Evolutionary conservation across 805 yeast genomes (phyloP).

Genomic region (Suhomyces sp.): DNA sequence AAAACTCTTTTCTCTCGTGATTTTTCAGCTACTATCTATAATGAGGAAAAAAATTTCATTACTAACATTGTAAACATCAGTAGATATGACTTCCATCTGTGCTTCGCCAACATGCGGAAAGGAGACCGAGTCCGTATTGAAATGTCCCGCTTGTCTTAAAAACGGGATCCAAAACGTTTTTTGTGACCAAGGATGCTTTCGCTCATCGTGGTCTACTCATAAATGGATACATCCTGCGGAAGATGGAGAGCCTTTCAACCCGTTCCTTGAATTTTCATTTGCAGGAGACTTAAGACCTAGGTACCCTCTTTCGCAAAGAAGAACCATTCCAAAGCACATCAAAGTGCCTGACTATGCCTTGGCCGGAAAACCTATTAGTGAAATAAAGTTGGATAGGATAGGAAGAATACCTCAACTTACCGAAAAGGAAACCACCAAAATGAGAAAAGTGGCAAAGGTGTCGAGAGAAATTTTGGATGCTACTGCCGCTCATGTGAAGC

Average conservation of each 20-base stretch:
- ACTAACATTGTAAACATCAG: neutral
- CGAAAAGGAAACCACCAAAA: conserved; percentile 67
- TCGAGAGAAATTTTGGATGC: conserved; percentile 89
- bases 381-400: conserved; percentile 67
- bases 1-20: neutral
- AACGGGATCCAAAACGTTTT: conserved; percentile 59
- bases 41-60: neutral
- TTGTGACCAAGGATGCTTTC: conserved; percentile 83
- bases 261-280: conserved; percentile 76
- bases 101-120: conserved; percentile 85
- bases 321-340: conserved; percentile 69
- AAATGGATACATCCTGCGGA: conserved; percentile 65
- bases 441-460: conserved; percentile 69
- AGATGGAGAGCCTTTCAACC: conserved; percentile 67
- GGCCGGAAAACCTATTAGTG: conserved; percentile 76
- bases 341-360: conserved; percentile 79
- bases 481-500: conserved; percentile 78
- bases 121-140: conserved; percentile 66
- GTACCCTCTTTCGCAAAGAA: conserved; percentile 76
- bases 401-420: conserved; percentile 62
- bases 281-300: conserved; percentile 73
- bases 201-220: conserved; percentile 67
- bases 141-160: conserved; percentile 91
- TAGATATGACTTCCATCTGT: conserved; percentile 39
- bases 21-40: neutral